Base-by-base conservation (phyloP, 345 rosid species). In the Limnanthes douglasii region DNA sequence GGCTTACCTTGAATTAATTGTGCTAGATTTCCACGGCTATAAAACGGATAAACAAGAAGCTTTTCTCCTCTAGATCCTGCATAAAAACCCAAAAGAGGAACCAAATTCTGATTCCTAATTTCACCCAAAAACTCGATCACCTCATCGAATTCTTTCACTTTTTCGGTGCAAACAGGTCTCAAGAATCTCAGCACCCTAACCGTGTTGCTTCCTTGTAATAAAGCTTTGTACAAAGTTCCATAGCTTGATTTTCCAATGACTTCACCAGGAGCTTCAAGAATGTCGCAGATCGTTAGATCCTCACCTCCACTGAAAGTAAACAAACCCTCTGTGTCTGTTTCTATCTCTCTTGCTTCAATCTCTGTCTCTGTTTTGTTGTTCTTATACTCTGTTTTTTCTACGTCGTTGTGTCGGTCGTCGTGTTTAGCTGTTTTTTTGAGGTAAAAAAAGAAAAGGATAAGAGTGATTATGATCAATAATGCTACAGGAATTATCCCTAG, bases 261-360 rank as follows among this genome's bases (percentile, higher is more conserved):
- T 50, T 88, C 97, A 3, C 97, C 97, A 0, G 97, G 95, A 36
- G 97, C 93, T 18, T 88, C 95, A 43, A 88, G 77, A 35, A 88
- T 72, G 61, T 88, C 95, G 34, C 51, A 47, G 21, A 72, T 74
- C 15, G 86, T 76, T 0, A 88, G 74, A 60, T 65, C 86, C 36
- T 70, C 64, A 0, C 90, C 95, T 7, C 86, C 86, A 11, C 26
- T 65, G 39, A 88, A 88, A 5, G 59, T 65, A 16, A 72, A 30
- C 35, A 78, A 68, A 5, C 74, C 90, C 69, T 83, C 93, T 13
- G 48, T 18, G 24, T 48, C 53, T 2, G 46, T 21, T n/a, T n/a
- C n/a, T n/a, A 19, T 12, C 30, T 12, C 8, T 6, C 11, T 9
- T 26, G n/a, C 3, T 45, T 22, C 39, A 14, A 25, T 9, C 40